These are phyloP conservation scores for Holtermannia corniformis DNA, from an alignment of 768 basidiomycete species.

Conservation along the genomic window DNA sequence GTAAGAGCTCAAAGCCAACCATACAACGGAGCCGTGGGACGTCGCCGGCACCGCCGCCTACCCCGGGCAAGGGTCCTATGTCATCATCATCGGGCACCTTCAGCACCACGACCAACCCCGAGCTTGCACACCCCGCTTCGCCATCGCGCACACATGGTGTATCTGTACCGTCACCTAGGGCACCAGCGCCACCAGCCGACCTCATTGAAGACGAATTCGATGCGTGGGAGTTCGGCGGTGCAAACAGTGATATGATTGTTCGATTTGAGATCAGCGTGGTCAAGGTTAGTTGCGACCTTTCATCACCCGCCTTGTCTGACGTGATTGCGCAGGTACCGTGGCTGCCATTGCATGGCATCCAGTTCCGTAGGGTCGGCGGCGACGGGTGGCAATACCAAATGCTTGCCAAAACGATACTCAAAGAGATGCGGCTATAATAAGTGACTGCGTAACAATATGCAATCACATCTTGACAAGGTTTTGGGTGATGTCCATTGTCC, in stretches of 20 bases:
- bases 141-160: background rate
- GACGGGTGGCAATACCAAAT: slow-evolving; percentile 97
- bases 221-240: slow-evolving; percentile 43
- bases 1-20: slow-evolving; percentile 16
- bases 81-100: background rate
- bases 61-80: background rate
- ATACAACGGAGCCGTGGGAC: slow-evolving; percentile 4
- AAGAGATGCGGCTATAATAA: slow-evolving; percentile 32
- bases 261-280: slow-evolving; percentile 96
- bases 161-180: background rate
- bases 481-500: no score
- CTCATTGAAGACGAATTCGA: slow-evolving; percentile 31
- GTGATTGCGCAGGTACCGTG: slow-evolving; percentile 61
- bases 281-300: slow-evolving; percentile 54
- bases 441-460: no score
- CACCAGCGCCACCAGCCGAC: background rate
- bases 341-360: slow-evolving; percentile 86
- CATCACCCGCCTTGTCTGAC: slow-evolving; percentile 4
- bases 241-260: slow-evolving; percentile 71
- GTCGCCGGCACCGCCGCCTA: slow-evolving; percentile 4
- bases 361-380: slow-evolving; percentile 81
- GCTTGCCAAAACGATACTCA: slow-evolving; percentile 50
- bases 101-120: slow-evolving; percentile 6
- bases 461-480: no score
- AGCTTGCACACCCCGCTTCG: slow-evolving; percentile 16